These are phyloP conservation scores for Trichoderma koningii DNA, from an alignment of 2,329 filamentous ascomycete genomes.

Conservation along the genomic window DNA sequence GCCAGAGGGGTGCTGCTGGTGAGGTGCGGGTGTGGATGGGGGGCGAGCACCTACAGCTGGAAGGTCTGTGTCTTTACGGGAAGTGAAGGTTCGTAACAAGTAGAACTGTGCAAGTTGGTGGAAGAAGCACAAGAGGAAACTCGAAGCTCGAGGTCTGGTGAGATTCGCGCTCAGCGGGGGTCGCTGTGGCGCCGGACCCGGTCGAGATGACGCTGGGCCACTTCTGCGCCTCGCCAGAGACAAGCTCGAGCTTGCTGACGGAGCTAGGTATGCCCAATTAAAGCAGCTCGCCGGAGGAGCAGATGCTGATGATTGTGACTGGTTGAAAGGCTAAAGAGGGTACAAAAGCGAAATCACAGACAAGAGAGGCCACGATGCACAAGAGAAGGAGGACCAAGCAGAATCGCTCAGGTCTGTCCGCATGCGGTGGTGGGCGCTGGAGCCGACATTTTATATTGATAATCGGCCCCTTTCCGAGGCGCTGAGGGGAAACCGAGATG, in stretches of 20 bases:
- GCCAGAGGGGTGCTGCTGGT: no score
- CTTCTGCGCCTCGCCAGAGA: conserved; percentile 13
- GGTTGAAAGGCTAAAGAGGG: not conserved
- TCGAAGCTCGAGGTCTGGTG: conserved; percentile 7
- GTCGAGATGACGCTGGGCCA: conserved; percentile 18
- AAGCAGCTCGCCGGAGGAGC: not conserved
- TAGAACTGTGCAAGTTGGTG: no score
- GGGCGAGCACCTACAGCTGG: no score
- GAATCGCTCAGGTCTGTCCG: not conserved
- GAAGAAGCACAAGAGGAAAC: no score
- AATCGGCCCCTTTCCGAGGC: not conserved
- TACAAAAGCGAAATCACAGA: not conserved
- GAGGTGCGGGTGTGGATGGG: no score
- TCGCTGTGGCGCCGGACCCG: conserved; percentile 19
- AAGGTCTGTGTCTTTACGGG: no score
- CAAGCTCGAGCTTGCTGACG: conserved; percentile 18
- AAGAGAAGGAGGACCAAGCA: not conserved
- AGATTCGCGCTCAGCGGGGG: conserved; percentile 13
- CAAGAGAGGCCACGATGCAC: not conserved
- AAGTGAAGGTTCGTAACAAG: no score
- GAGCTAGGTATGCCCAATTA: conserved; percentile 10
- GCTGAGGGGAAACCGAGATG: not conserved
- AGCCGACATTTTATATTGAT: not conserved
- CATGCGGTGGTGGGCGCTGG: not conserved
- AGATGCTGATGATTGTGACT: not conserved